These are phyloP conservation scores for Aphanoascus verrucosus DNA, from an alignment of 2,329 filamentous ascomycete species.

Conservation along the genomic window DNA sequence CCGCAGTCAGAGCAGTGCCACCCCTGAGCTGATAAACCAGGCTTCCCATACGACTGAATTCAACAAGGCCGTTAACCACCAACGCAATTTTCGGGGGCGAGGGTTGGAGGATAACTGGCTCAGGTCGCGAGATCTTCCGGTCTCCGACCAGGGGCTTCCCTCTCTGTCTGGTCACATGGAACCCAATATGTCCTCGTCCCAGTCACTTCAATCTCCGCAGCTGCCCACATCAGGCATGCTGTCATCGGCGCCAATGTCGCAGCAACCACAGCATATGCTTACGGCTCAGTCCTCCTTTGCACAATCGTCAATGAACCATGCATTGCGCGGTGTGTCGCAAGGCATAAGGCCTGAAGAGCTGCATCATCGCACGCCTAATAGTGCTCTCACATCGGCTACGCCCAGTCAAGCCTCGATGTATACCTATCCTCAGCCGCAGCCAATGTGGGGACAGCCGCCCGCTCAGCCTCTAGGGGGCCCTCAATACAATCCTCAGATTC, in stretches of 20 bases:
- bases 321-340: constrained; percentile 58
- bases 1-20: constrained; percentile 62
- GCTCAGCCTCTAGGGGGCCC: constrained; percentile 50
- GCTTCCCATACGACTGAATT: constrained; percentile 82
- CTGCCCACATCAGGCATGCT: constrained; percentile 27
- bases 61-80: constrained; percentile 72
- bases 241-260: constrained; percentile 32
- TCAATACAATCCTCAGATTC: constrained; percentile 39
- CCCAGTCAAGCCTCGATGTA: constrained; percentile 36
- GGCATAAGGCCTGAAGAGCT: constrained; percentile 50
- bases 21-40: constrained; percentile 72
- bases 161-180: constrained; percentile 25
- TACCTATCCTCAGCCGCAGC: constrained; percentile 46
- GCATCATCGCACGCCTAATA: constrained; percentile 55
- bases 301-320: constrained; percentile 60
- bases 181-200: constrained; percentile 21
- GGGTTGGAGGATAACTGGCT: constrained; percentile 76
- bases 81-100: constrained; percentile 66
- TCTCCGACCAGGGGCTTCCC: constrained; percentile 36
- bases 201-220: constrained; percentile 33
- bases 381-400: constrained; percentile 45
- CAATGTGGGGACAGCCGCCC: constrained; percentile 50
- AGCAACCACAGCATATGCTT: constrained; percentile 35
- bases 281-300: constrained; percentile 54
- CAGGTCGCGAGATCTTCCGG: constrained; percentile 66